Evolutionary conservation across 2,329 filamentous ascomycete species (phyloP).

Genomic region (Cercospora beticola): DNA sequence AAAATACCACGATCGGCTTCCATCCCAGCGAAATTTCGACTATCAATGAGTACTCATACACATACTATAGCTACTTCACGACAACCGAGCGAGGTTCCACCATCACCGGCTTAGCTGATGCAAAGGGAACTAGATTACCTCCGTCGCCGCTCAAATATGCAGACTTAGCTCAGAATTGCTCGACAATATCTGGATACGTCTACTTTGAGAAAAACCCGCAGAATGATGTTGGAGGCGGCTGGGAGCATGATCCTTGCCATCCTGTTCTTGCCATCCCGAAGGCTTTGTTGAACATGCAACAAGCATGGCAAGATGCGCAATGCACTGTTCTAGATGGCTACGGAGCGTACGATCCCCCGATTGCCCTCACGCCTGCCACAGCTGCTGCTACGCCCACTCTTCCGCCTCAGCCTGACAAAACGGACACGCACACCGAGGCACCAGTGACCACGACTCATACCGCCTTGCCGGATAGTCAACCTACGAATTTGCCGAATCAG

Average conservation of each 20-base stretch:
- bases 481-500: neutral
- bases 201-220: slow-evolving; percentile 18
- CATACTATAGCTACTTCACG: slow-evolving; percentile 4
- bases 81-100: neutral
- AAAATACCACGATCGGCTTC: slow-evolving; percentile 16
- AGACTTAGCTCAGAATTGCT: slow-evolving; percentile 17
- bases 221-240: slow-evolving; percentile 9
- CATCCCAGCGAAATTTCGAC: slow-evolving; percentile 17
- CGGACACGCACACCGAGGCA: neutral
- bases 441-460: slow-evolving; percentile 6
- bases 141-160: slow-evolving; percentile 12
- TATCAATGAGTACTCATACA: slow-evolving; percentile 7
- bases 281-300: slow-evolving; percentile 10
- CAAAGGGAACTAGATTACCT: slow-evolving; percentile 4
- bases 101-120: neutral
- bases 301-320: slow-evolving; percentile 11
- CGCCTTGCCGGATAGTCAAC: slow-evolving; percentile 5
- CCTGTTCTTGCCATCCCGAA: slow-evolving; percentile 12
- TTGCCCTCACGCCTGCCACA: slow-evolving; percentile 12
- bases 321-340: slow-evolving; percentile 6
- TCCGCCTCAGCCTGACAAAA: slow-evolving; percentile 14
- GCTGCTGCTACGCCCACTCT: slow-evolving; percentile 11
- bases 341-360: slow-evolving; percentile 19
- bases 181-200: slow-evolving; percentile 10
- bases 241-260: slow-evolving; percentile 14